Evolutionary conservation across 2,329 filamentous ascomycete genomes (phyloP), one percentile per base, ranked within the genome.

Genomic region (Tolypocladium sp.): DNA sequence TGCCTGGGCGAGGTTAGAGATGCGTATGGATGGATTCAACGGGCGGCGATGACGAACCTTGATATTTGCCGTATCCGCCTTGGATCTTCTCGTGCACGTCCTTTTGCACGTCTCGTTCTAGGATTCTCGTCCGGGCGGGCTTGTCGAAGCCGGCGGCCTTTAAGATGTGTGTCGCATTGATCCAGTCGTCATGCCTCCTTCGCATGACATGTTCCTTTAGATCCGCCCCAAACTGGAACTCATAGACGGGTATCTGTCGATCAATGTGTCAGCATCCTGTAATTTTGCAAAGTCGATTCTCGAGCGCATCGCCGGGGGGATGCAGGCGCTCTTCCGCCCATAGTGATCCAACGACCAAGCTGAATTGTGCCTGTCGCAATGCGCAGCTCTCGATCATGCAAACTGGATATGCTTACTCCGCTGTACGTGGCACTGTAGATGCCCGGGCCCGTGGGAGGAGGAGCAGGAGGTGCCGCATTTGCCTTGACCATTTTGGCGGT

Each of bases 121-220:
- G 82, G 59, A 99, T 97, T 63, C 94, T 85, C 46, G 94, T 99
- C 71, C 94, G 83, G 15, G 93, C 91, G 3, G 94, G 94, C 75
- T 99, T 99, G 75, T 99, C 94, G 70, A 96, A 96, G 59, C 93
- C 93, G 63, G 94, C 94, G 46, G 95, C 91, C 71, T 99, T 99
- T 55, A 99, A 79, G 61, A 99, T 97, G 71, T 99, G 94, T 58
- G 94, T 99, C n/a, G 94, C 94, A 79, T 99, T 99, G 77, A 99
- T 94, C 92, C 93, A 99, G 75, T 97, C 87, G 74, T 99, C 94
- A 57, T 86, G 84, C 61, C 93, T 87, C 56, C 94, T 86, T 73
- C 94, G 89, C 94, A 99, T 99, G 64, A 97, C 90, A 90, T 97
- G 91, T 68, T 89, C 84, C 70, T 88, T 87, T 38, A 86, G 71